A percentile compares a stretch with the other conserved stretches of the same genome.
Evolutionary conservation across 2,329 filamentous ascomycete genomes (phyloP).

Genomic region (Epichloe elymi): DNA sequence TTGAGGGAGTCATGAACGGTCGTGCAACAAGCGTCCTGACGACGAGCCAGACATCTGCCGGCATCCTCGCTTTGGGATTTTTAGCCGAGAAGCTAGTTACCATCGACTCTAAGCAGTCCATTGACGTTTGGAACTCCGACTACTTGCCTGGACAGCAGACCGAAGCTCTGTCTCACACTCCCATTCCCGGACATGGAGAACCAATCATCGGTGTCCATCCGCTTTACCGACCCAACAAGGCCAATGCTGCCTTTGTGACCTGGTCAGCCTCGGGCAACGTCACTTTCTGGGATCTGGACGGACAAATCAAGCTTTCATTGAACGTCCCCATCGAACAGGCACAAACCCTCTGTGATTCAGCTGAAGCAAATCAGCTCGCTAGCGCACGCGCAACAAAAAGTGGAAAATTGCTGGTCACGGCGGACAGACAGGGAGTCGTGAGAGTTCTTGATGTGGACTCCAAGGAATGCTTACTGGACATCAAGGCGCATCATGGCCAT

Average conservation of each 20-base stretch:
- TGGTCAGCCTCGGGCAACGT: slow-evolving; percentile 76
- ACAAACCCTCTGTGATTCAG: slow-evolving; percentile 34
- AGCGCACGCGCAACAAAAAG: slow-evolving; percentile 46
- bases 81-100: slow-evolving; percentile 55
- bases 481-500: slow-evolving; percentile 77
- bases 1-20: slow-evolving; percentile 34
- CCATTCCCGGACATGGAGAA: slow-evolving; percentile 50
- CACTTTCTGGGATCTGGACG: slow-evolving; percentile 69
- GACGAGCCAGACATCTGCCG: slow-evolving; percentile 24
- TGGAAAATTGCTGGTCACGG: slow-evolving; percentile 59
- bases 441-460: slow-evolving; percentile 52
- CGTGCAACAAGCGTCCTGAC: slow-evolving; percentile 25
- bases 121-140: slow-evolving; percentile 49
- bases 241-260: slow-evolving; percentile 66
- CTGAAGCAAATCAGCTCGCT: slow-evolving; percentile 44
- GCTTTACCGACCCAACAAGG: slow-evolving; percentile 44
- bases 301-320: slow-evolving; percentile 51
- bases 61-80: slow-evolving; percentile 56
- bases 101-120: slow-evolving; percentile 61
- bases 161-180: slow-evolving; percentile 31
- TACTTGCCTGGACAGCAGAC: slow-evolving; percentile 27
- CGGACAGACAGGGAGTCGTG: slow-evolving; percentile 77
- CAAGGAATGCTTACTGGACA: slow-evolving; percentile 50
- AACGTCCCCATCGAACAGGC: slow-evolving; percentile 56
- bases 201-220: slow-evolving; percentile 61